Conservation (phyloP, 306 rosid species). For the Cucumis melo region DNA sequence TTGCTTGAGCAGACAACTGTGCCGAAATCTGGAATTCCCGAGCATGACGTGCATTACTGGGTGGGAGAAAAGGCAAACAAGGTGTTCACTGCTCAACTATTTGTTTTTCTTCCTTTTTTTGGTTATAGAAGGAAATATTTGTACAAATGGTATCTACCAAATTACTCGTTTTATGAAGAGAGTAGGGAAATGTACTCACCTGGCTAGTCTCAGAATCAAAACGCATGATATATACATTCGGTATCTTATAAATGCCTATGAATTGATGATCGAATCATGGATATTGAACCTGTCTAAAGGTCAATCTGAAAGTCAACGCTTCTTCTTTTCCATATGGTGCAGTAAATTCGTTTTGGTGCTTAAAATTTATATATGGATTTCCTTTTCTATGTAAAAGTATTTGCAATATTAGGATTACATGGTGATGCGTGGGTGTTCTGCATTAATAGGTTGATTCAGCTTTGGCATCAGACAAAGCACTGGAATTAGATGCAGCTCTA, state of each 20-base stretch:
- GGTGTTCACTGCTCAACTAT: slow-evolving; percentile 3
- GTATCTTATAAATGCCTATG: not conserved
- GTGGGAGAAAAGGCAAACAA: slow-evolving; percentile 31
- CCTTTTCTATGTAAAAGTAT: not conserved
- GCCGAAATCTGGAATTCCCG: slow-evolving; percentile 52
- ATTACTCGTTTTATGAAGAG: not conserved
- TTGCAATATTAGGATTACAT: not conserved
- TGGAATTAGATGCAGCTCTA: slow-evolving; percentile 79
- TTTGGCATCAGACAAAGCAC: slow-evolving; percentile 85
- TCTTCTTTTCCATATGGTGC: not conserved
- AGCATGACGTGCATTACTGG: slow-evolving; percentile 83
- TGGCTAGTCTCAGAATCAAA: not conserved
- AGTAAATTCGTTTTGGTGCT: not conserved
- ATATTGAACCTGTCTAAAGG: not conserved
- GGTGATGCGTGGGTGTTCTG: not conserved
- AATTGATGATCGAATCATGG: not conserved
- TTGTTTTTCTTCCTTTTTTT: not conserved
- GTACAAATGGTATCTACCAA: not conserved
- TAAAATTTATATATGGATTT: not conserved
- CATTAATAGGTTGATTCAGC: slow-evolving; percentile 57
- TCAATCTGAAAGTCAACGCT: not conserved
- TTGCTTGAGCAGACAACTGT: slow-evolving; percentile 44
- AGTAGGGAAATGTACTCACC: not conserved
- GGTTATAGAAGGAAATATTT: not conserved
- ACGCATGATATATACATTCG: not conserved